Evolutionary conservation across 441 rosid species (phyloP).

Genomic region (Populus trichocarpa): DNA sequence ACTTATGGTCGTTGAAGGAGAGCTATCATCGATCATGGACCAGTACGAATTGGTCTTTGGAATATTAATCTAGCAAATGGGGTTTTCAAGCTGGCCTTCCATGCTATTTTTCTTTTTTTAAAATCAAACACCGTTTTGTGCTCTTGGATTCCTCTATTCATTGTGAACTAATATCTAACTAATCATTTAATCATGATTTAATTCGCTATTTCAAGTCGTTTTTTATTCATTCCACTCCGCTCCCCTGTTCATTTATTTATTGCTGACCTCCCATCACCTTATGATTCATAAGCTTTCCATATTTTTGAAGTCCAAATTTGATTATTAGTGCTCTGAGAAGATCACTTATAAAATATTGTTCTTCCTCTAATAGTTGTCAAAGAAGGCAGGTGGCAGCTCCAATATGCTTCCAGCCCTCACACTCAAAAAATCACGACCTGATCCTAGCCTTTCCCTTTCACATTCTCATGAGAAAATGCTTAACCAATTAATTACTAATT

Average conservation of each 20-base stretch:
- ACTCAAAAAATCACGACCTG: neutral
- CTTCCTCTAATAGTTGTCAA: neutral
- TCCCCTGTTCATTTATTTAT: neutral
- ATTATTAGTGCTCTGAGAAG: too few relatives aligned
- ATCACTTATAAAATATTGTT: too few relatives aligned
- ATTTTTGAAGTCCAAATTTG: neutral
- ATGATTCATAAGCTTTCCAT: neutral
- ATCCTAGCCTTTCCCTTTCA: neutral
- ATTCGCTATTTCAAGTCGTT: neutral
- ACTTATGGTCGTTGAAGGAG: constrained; percentile 46
- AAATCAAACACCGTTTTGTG: too few relatives aligned
- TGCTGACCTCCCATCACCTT: neutral
- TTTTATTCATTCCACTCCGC: constrained; percentile 15
- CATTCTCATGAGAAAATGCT: neutral
- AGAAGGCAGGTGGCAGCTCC: neutral
- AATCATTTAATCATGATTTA: neutral
- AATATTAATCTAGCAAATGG: constrained; percentile 18
- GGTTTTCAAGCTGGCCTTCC: constrained; percentile 31
- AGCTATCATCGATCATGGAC: constrained; percentile 45
- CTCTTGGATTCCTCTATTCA: neutral
- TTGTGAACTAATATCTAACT: constrained; percentile 30
- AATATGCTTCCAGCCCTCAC: neutral
- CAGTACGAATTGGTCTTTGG: constrained; percentile 23
- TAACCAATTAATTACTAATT: neutral
- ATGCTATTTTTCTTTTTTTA: neutral